Evolutionary conservation across 371 early-diverging fungal species (phyloP).

Genomic region (Choanephora cucurbitarum): DNA sequence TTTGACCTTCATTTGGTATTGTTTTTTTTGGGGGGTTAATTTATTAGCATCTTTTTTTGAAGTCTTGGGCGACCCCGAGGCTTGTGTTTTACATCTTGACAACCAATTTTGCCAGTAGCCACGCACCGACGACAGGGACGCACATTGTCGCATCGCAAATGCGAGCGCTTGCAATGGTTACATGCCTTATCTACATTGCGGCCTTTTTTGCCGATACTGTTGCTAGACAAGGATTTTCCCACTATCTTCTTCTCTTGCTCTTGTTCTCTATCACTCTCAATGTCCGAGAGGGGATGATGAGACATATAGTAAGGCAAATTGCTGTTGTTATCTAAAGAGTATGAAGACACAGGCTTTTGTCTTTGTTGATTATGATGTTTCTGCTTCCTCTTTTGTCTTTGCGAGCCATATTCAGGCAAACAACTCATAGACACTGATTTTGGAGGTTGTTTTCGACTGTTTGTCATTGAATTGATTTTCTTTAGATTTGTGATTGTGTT

Average conservation of each 20-base stretch:
- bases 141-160: constrained; percentile 45
- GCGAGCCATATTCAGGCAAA: background rate
- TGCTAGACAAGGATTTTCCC: background rate
- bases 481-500: background rate
- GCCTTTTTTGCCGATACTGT: constrained; percentile 24
- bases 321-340: background rate
- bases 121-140: constrained; percentile 46
- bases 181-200: constrained; percentile 50
- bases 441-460: background rate
- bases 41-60: constrained; percentile 9
- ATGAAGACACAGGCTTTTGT: too few relatives aligned
- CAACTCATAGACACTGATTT: constrained; percentile 13
- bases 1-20: background rate
- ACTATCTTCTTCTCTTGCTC: background rate
- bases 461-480: background rate
- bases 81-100: constrained; percentile 49
- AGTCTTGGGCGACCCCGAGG: constrained; percentile 43
- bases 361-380: background rate
- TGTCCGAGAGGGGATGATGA: background rate
- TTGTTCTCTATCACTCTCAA: too few relatives aligned
- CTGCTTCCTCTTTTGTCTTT: background rate
- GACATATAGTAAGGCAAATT: background rate
- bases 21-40: constrained; percentile 1
- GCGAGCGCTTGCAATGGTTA: constrained; percentile 49
- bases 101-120: constrained; percentile 44